A percentile compares a stretch with the other conserved stretches of the same genome.
Evolutionary conservation across 176 grass and related monocot species (phyloP).

Genomic region (Thalia dealbata): DNA sequence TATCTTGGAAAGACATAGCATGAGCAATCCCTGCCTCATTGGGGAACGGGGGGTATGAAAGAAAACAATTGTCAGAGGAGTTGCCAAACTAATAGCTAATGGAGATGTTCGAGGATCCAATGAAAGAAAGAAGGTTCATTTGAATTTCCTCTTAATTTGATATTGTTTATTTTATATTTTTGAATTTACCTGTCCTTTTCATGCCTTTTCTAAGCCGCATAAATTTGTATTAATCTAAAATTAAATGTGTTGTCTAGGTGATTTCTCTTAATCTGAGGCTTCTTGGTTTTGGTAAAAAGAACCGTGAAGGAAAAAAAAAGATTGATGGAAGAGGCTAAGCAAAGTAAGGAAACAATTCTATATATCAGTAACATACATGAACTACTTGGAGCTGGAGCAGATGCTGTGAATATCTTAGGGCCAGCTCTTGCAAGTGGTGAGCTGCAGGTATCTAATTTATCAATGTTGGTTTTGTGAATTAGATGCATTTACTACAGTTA

Average conservation of each 20-base stretch:
- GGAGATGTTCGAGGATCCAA: slow-evolving; percentile 95
- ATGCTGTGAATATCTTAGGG: slow-evolving; percentile 94
- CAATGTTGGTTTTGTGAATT: not conserved
- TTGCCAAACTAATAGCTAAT: slow-evolving; percentile 75
- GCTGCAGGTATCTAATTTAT: slow-evolving; percentile 54
- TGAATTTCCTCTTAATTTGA: slow-evolving; percentile 2
- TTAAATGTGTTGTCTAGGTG: slow-evolving; percentile 36
- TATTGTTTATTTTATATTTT: not conserved
- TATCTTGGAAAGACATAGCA: slow-evolving; percentile 76
- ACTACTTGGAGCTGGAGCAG: slow-evolving; percentile 84
- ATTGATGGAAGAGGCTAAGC: slow-evolving; percentile 96
- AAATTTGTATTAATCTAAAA: not conserved
- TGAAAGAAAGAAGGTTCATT: slow-evolving; percentile 89
- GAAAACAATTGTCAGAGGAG: slow-evolving; percentile 89
- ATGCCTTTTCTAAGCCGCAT: no score
- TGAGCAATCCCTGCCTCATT: slow-evolving; percentile 93
- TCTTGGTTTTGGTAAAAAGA: slow-evolving; percentile 92
- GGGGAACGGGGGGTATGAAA: slow-evolving; percentile 95
- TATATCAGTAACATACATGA: slow-evolving; percentile 96
- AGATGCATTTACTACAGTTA: not conserved
- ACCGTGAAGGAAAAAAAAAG: slow-evolving; percentile 97
- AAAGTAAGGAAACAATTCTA: slow-evolving; percentile 88
- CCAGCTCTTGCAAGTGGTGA: slow-evolving; percentile 98
- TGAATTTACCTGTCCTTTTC: no score
- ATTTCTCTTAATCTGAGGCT: slow-evolving; percentile 98